A percentile compares a stretch with the other conserved stretches of the same genome.
phyloP scores from a whole-genome alignment of 306 rosid species.

The Vachellia collinsii region DNA sequence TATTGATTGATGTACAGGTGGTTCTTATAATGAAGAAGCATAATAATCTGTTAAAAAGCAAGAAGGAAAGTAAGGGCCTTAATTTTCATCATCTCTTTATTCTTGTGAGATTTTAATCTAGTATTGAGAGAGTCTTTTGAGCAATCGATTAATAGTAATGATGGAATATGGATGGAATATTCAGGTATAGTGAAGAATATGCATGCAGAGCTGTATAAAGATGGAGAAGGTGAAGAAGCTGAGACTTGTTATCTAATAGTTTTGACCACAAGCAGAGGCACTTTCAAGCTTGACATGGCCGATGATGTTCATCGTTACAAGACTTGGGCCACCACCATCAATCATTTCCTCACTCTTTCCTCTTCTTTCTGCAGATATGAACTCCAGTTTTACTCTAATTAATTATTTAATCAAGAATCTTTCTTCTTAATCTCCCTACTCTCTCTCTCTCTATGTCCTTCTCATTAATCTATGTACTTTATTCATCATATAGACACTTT shows the following conservation, averaged over 20 bases:
- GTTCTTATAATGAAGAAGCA: conserved; percentile 73
- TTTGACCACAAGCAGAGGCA: conserved; percentile 71
- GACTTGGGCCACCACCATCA: conserved; percentile 76
- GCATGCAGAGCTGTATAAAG: conserved; percentile 76
- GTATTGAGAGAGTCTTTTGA: not conserved
- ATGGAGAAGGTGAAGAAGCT: conserved; percentile 56
- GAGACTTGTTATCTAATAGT: conserved; percentile 80
- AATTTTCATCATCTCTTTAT: not conserved
- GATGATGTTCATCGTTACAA: conserved; percentile 69
- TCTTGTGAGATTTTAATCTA: not conserved
- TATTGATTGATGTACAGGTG: conserved; percentile 52
- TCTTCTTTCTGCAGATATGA: conserved; percentile 67
- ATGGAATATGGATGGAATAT: not conserved
- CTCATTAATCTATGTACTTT: conserved; percentile 23
- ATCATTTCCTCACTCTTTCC: conserved; percentile 73
- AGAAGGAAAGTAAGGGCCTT: conserved; percentile 72
- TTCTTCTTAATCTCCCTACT: conserved; percentile 25
- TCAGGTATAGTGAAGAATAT: conserved; percentile 59
- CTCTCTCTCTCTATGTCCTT: conserved; percentile 2
- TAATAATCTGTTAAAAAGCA: conserved; percentile 57
- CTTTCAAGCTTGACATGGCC: conserved; percentile 86
- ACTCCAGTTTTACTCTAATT: conserved; percentile 43
- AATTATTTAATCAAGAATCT: not conserved
- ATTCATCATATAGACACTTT: not conserved
- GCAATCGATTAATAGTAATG: not conserved